phyloP scores from a whole-genome alignment of 192 early-diverging fungal species.

The Dispira simplex region DNA sequence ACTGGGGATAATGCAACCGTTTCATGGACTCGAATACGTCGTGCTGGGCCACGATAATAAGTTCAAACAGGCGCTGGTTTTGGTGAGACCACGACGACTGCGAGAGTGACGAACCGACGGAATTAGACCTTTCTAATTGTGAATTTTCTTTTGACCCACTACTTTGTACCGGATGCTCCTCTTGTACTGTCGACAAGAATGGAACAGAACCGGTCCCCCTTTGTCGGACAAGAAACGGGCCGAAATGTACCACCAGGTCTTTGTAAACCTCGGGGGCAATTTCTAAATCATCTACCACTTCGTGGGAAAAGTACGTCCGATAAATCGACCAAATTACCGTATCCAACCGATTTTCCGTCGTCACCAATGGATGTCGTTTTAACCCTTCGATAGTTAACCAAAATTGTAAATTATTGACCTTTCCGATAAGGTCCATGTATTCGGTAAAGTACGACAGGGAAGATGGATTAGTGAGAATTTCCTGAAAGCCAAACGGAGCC shows the following conservation, averaged over 20 bases:
- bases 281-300: constrained; percentile 17
- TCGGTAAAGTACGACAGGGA: constrained; percentile 64
- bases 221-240: not conserved
- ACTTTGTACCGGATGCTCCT: no score
- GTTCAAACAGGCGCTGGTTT: constrained; percentile 17
- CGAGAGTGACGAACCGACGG: not conserved
- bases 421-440: constrained; percentile 56
- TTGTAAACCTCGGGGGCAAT: constrained; percentile 9
- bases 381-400: constrained; percentile 60
- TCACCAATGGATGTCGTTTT: constrained; percentile 15
- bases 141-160: no score
- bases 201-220: not conserved
- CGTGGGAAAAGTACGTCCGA: constrained; percentile 27
- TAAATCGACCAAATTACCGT: constrained; percentile 25
- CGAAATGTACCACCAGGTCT: constrained; percentile 1
- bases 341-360: constrained; percentile 12
- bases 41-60: constrained; percentile 30
- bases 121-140: no score
- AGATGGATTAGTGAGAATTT: constrained; percentile 45
- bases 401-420: constrained; percentile 47
- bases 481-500: constrained; percentile 19
- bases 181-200: not conserved
- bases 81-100: constrained; percentile 9
- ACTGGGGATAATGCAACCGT: constrained; percentile 35
- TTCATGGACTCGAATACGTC: constrained; percentile 51